These are phyloP conservation scores for Verticillium longisporum DNA, from an alignment of 2,329 filamentous ascomycete genomes.

Conservation along the genomic window DNA sequence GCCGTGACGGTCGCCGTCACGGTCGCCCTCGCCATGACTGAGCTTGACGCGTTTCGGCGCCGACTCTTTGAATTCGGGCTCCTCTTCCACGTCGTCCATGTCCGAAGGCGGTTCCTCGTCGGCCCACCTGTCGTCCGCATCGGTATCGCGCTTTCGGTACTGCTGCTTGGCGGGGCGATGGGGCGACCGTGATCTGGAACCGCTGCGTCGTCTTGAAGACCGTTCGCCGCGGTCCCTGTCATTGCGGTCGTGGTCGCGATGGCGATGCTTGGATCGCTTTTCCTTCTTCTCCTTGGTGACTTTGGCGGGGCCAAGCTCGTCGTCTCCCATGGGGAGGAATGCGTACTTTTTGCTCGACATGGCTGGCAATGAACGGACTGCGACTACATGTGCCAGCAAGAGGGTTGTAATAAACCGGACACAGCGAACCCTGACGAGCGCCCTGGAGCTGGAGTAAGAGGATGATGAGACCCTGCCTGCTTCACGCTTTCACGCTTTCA, in stretches of 20 bases:
- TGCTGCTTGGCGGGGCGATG: conserved; percentile 31
- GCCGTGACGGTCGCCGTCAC: conserved; percentile 12
- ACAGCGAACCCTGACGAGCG: too few relatives aligned
- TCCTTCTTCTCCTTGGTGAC: conserved; percentile 18
- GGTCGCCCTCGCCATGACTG: conserved; percentile 42
- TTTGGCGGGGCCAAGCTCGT: conserved; percentile 49
- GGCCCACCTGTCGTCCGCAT: conserved; percentile 66
- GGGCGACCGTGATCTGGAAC: conserved; percentile 24
- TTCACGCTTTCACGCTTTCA: too few relatives aligned
- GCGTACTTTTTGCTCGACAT: conserved; percentile 50
- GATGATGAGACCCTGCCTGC: too few relatives aligned
- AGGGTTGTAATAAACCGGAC: too few relatives aligned
- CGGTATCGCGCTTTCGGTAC: conserved; percentile 32
- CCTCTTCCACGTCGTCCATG: conserved; percentile 35
- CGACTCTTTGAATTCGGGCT: conserved; percentile 59
- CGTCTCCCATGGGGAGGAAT: conserved; percentile 61
- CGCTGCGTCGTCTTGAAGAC: conserved; percentile 11
- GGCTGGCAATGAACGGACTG: conserved; percentile 14
- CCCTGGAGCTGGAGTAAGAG: too few relatives aligned
- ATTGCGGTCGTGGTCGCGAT: conserved; percentile 20
- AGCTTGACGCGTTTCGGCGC: conserved; percentile 65
- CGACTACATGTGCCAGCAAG: background rate
- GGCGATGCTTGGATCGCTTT: conserved; percentile 17
- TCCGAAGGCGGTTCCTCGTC: conserved; percentile 59
- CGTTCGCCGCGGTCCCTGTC: conserved; percentile 15